A percentile compares a stretch with the other conserved stretches of the same genome.
phyloP scores from a whole-genome alignment of 768 basidiomycete genomes.

The Rickenella mellea region DNA sequence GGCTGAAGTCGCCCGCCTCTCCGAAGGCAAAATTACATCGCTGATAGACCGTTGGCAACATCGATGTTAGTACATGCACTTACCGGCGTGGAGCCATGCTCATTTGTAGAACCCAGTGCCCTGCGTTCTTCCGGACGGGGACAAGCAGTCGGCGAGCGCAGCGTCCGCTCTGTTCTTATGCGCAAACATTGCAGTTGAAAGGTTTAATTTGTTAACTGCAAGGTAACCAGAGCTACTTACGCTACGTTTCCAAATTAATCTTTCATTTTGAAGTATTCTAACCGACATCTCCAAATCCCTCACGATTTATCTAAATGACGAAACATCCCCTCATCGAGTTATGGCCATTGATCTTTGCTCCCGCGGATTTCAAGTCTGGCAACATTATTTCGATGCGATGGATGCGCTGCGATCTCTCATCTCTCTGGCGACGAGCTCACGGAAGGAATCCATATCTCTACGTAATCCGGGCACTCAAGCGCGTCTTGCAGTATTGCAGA shows the following conservation, averaged over 20 bases:
- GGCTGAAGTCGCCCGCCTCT: constrained; percentile 53
- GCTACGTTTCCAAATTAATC: constrained; percentile 2
- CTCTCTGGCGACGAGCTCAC: constrained; percentile 59
- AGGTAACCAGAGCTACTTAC: constrained; percentile 33
- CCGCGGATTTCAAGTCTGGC: constrained; percentile 90
- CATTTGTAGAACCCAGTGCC: constrained; percentile 36
- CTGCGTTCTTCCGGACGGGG: constrained; percentile 46
- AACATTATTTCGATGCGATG: constrained; percentile 86
- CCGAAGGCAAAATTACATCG: constrained; percentile 53
- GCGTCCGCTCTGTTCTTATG: constrained; percentile 73
- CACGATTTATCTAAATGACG: constrained; percentile 65
- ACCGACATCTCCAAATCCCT: constrained; percentile 83
- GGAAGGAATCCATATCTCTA: constrained; percentile 58
- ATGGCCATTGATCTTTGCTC: constrained; percentile 86
- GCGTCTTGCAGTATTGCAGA: constrained; percentile 72
- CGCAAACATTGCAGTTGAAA: constrained; percentile 75
- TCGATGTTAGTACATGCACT: constrained; percentile 33
- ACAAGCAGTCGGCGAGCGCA: constrained; percentile 47
- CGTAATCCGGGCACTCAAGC: constrained; percentile 74
- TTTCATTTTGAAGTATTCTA: constrained; percentile 42
- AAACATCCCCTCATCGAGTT: constrained; percentile 51
- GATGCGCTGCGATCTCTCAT: constrained; percentile 81
- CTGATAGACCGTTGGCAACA: constrained; percentile 59
- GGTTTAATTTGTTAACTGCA: constrained; percentile 65
- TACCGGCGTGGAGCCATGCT: background rate